Percentiles rank a stretch among this genome's conserved stretches.
phyloP scores from a whole-genome alignment of 495 filamentous ascomycete genomes.

The Chlorociboria aeruginascens region DNA sequence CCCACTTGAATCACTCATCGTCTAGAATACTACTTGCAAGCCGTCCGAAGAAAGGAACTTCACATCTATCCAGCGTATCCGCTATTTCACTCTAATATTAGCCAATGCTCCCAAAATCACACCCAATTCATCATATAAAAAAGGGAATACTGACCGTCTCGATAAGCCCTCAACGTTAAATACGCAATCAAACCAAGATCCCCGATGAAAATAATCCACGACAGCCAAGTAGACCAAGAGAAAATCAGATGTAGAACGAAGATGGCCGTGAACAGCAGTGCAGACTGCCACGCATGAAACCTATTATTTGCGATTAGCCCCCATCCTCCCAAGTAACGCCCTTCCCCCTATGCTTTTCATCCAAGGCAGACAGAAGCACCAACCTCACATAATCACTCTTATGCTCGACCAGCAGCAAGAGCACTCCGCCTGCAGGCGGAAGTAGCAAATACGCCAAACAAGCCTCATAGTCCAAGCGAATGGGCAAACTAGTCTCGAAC shows the following conservation, averaged over 20 bases:
- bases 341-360: slow-evolving; percentile 2
- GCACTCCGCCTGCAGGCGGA: slow-evolving; percentile 76
- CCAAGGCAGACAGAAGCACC: slow-evolving; percentile 20
- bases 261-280: slow-evolving; percentile 71
- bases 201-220: slow-evolving; percentile 66
- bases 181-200: slow-evolving; percentile 71
- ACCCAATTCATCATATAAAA: background rate
- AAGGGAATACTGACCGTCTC: slow-evolving; percentile 47
- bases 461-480: slow-evolving; percentile 70
- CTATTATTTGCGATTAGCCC: slow-evolving; percentile 28
- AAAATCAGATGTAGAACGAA: slow-evolving; percentile 82
- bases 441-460: slow-evolving; percentile 79
- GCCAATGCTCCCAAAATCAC: slow-evolving; percentile 1
- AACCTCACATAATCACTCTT: slow-evolving; percentile 96
- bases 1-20: slow-evolving; percentile 50
- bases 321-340: background rate
- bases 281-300: slow-evolving; percentile 94
- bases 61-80: slow-evolving; percentile 68
- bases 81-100: slow-evolving; percentile 36
- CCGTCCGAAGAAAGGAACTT: slow-evolving; percentile 77
- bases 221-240: slow-evolving; percentile 70
- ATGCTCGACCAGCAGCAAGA: slow-evolving; percentile 76
- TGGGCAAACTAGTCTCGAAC: slow-evolving; percentile 60
- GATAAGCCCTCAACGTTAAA: slow-evolving; percentile 67
- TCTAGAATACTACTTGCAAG: slow-evolving; percentile 87